A percentile compares a stretch with the other conserved stretches of the same genome.
Conservation (phyloP, 805 yeast species). For the Brettanomyces custersianus region DNA sequence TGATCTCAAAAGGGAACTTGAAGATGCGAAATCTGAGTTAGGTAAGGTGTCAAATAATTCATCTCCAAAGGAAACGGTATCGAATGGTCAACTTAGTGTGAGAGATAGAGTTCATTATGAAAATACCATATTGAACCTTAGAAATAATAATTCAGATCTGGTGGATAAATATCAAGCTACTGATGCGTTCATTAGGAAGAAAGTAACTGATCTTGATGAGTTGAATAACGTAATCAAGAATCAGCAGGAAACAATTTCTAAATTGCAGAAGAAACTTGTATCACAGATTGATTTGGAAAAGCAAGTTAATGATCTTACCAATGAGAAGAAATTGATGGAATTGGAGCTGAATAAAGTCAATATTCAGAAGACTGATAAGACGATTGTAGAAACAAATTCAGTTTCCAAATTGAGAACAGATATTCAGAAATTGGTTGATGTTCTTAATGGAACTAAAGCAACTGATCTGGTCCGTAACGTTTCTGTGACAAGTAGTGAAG, state of each 20-base stretch:
- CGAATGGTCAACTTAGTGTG: background rate
- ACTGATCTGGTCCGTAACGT: too few species aligned
- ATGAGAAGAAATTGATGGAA: slow-evolving; percentile 33
- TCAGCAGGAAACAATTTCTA: slow-evolving; percentile 39
- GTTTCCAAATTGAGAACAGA: background rate
- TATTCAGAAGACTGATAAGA: too few species aligned
- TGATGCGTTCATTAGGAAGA: slow-evolving; percentile 44
- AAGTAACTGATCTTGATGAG: slow-evolving; percentile 41
- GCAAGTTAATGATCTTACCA: slow-evolving; percentile 39
- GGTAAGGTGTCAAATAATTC: too few species aligned
- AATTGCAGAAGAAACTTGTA: slow-evolving; percentile 31
- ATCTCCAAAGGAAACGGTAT: background rate
- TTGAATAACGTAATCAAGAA: slow-evolving; percentile 46
- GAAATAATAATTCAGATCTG: slow-evolving; percentile 35
- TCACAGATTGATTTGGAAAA: slow-evolving; percentile 36
- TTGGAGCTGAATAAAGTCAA: slow-evolving; percentile 27
- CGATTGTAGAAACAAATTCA: background rate
- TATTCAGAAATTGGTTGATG: background rate
- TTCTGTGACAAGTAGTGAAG: too few species aligned
- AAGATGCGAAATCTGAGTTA: too few species aligned
- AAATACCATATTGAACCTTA: slow-evolving; percentile 31
- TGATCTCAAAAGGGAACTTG: too few species aligned
- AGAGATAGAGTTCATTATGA: slow-evolving; percentile 10
- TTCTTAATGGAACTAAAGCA: background rate
- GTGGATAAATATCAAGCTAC: slow-evolving; percentile 34